phyloP scores from a whole-genome alignment of 805 yeast genomes.

The Candida koratica region DNA sequence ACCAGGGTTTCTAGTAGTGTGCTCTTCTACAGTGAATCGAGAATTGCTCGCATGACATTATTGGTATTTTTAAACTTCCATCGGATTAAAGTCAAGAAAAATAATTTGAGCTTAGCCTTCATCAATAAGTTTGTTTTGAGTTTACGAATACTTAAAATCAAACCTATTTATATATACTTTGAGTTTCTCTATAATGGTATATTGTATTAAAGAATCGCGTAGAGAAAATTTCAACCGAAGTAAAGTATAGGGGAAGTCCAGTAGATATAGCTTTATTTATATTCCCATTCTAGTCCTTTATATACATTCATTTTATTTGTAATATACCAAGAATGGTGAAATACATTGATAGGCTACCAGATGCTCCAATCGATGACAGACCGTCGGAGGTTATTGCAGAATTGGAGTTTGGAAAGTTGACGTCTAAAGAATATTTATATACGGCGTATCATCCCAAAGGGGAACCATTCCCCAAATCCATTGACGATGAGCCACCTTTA shows the following conservation, averaged over 20 bases:
- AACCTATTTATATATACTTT: too few relatives aligned
- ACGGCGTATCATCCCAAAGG: conserved; percentile 54
- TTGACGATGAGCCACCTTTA: conserved; percentile 85
- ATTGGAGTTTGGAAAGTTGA: conserved; percentile 69
- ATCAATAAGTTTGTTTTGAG: too few relatives aligned
- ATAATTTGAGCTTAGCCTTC: too few relatives aligned
- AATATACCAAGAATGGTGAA: conserved; percentile 1
- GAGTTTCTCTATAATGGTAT: too few relatives aligned
- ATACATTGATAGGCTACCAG: conserved; percentile 25
- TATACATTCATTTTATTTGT: too few relatives aligned
- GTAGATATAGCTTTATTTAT: too few relatives aligned
- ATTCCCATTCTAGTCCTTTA: background rate
- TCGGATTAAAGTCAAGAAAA: too few relatives aligned
- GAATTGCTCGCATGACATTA: too few relatives aligned
- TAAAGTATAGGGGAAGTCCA: conserved; percentile 5
- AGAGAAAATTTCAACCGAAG: conserved; percentile 1
- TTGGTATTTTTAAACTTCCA: too few relatives aligned
- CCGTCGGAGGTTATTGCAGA: conserved; percentile 38
- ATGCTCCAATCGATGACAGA: conserved; percentile 36
- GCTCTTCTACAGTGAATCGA: too few relatives aligned
- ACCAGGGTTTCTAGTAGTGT: too few relatives aligned
- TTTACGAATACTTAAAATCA: too few relatives aligned
- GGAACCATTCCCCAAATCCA: conserved; percentile 58
- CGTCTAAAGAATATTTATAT: conserved; percentile 62
- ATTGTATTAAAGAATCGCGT: conserved; percentile 7